Conservation (phyloP, 148 eudicot genomes). For the Vaccinium darrowii region DNA sequence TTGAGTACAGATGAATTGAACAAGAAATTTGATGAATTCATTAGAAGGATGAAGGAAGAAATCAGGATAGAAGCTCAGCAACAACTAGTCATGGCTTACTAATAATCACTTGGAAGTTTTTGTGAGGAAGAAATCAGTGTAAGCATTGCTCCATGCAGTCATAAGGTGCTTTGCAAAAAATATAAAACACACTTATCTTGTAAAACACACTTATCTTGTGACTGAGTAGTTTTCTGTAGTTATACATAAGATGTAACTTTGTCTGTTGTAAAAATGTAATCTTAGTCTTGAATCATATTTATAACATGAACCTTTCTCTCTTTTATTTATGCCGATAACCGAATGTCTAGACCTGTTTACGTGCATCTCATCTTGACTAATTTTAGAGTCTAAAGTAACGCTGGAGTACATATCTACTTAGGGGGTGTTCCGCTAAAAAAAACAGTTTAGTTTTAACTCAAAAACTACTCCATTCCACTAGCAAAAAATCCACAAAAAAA, state of each 20-base stretch:
- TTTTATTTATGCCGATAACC: not conserved
- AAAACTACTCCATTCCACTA: no score
- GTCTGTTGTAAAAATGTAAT: not conserved
- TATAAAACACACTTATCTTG: not conserved
- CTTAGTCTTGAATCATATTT: not conserved
- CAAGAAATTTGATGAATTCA: slow-evolving; percentile 75
- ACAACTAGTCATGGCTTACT: slow-evolving; percentile 36
- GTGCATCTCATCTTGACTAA: not conserved
- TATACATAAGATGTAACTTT: not conserved
- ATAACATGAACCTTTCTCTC: not conserved
- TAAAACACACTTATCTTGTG: not conserved
- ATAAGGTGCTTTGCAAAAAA: not conserved
- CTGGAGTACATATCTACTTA: not conserved
- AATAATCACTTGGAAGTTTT: not conserved
- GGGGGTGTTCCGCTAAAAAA: no score
- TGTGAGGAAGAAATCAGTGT: not conserved
- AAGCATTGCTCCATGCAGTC: not conserved
- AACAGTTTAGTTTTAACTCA: no score
- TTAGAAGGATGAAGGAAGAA: slow-evolving; percentile 69
- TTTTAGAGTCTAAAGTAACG: not conserved
- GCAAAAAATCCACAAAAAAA: no score
- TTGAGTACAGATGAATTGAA: slow-evolving; percentile 70
- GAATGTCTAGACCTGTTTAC: not conserved
- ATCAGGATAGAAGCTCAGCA: slow-evolving; percentile 53
- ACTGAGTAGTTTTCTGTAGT: not conserved